Evolutionary conservation across 495 filamentous ascomycete species (phyloP), one percentile per base, ranked within the genome.

Genomic region (Tuber brumale): DNA sequence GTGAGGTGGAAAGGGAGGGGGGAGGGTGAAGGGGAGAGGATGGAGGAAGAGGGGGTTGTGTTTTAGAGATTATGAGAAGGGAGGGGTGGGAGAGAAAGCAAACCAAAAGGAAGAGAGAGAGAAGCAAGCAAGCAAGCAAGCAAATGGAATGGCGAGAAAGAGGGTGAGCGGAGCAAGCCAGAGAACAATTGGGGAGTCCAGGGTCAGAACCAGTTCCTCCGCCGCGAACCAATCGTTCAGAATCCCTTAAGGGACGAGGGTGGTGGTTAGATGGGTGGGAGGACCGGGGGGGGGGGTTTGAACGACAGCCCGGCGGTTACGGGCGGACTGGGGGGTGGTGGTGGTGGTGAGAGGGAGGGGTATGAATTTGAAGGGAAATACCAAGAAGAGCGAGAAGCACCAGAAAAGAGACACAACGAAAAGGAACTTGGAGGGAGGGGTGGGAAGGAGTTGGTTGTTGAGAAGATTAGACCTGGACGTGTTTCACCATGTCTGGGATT

Each of bases 401-500:
- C 23, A 57, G 48, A 23, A 57, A 57, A n/a, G 23, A 51, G 46
- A 23, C 23, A 57, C 23, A 27, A 27, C 51, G 51, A 66, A 66
- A 31, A 66, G 57, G 57, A 31, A 66, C n/a, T 31, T 7, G 57
- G 75, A 69, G 70, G 72, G 61, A 72, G 75, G 77, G 72, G 66
- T 46, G 71, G 48, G 73, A 69, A 69, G 45, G 45, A 76, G 75
- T 76, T 80, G 76, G 78, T 79, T 79, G 78, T 70, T 66, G 76
- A 77, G 75, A 42, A 70, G 72, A 72, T 79, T 69, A 76, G 76
- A 70, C 73, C 73, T 73, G 48, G 70, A 73, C 70, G 66, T 73
- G 78, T 80, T 80, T 80, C 78, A 79, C 46, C 72, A 80, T 80
- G 78, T 80, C 78, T 80, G 57, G 78, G 78, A 80, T 79, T 39